Conservation (phyloP, 2,329 filamentous ascomycete genomes). For the Gnomoniopsis sp. region DNA sequence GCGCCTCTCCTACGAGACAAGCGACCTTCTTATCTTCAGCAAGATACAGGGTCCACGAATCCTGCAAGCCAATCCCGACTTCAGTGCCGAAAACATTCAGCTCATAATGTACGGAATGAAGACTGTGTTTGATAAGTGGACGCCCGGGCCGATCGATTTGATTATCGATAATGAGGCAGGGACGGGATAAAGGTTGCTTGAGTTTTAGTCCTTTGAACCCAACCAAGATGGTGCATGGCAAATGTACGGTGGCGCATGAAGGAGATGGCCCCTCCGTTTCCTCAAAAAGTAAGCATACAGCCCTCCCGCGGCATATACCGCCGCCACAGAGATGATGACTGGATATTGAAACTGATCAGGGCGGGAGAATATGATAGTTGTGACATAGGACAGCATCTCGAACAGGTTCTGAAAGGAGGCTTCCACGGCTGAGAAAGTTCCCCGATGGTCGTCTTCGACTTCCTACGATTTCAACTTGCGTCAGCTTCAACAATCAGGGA, state of each 20-base stretch:
- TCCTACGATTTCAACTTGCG: slow-evolving; percentile 34
- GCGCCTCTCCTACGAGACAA: slow-evolving; percentile 15
- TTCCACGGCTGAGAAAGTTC: slow-evolving; percentile 66
- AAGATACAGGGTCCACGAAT: background rate
- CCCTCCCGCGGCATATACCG: slow-evolving; percentile 45
- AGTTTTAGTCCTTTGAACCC: background rate
- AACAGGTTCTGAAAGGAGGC: slow-evolving; percentile 66
- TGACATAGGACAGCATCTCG: slow-evolving; percentile 63
- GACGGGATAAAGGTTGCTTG: background rate
- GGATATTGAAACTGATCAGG: slow-evolving; percentile 66
- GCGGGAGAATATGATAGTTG: slow-evolving; percentile 60
- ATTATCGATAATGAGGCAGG: background rate
- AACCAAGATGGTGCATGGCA: background rate
- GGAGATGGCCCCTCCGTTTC: slow-evolving; percentile 54
- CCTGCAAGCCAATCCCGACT: background rate
- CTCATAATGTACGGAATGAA: background rate
- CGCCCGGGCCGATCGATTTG: background rate
- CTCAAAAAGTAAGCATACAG: slow-evolving; percentile 57
- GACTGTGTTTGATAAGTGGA: background rate
- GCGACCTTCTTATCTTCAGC: slow-evolving; percentile 18
- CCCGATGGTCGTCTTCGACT: slow-evolving; percentile 54
- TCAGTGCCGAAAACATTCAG: background rate
- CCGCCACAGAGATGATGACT: slow-evolving; percentile 52
- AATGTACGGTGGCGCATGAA: slow-evolving; percentile 41
- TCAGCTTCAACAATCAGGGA: background rate